phyloP scores from a whole-genome alignment of 345 rosid species.

The Salix arbutifolia region DNA sequence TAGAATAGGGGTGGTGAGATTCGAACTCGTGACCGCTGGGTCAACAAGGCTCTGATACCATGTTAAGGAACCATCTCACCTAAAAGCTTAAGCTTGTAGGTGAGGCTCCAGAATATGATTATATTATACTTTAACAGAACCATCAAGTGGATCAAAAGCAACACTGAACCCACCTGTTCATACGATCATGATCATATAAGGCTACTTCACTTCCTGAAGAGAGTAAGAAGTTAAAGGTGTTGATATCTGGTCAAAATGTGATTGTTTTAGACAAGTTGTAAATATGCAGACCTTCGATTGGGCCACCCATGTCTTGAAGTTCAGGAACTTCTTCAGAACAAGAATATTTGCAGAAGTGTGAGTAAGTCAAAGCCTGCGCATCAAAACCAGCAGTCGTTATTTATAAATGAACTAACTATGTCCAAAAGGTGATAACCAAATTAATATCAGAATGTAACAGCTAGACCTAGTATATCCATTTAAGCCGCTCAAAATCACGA shows the following conservation, averaged over 20 bases:
- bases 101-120: too few species aligned
- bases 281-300: conserved; percentile 60
- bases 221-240: background rate
- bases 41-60: too few species aligned
- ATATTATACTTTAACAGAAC: too few species aligned
- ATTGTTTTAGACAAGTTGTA: background rate
- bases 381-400: conserved; percentile 2
- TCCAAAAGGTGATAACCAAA: background rate
- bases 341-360: conserved; percentile 91
- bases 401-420: background rate
- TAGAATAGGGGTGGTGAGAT: too few species aligned
- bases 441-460: background rate
- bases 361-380: conserved; percentile 72
- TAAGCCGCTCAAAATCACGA: background rate
- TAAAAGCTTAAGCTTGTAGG: too few species aligned
- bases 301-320: conserved; percentile 98
- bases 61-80: too few species aligned
- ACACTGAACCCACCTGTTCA: conserved; percentile 81
- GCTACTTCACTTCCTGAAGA: background rate
- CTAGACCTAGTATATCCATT: background rate
- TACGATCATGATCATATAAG: background rate
- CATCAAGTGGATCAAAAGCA: conserved; percentile 89
- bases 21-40: too few species aligned
- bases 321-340: conserved; percentile 97
- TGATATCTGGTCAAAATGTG: background rate